Conservation (phyloP, 768 basidiomycete species). For the Mycena capillaripes region DNA sequence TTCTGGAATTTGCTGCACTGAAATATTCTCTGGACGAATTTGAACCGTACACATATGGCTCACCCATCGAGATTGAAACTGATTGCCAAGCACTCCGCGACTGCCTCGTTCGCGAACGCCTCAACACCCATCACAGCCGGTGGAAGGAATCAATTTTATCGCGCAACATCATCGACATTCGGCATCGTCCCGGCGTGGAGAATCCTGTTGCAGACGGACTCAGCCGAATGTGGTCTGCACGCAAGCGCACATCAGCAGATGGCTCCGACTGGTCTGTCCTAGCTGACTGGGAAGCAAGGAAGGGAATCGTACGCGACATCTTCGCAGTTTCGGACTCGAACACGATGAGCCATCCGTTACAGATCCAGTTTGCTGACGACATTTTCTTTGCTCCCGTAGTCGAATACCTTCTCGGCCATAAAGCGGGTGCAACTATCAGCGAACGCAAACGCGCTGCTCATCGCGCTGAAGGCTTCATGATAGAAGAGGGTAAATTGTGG, state of each 20-base stretch:
- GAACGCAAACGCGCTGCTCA: slow-evolving; percentile 14
- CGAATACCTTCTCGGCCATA: slow-evolving; percentile 15
- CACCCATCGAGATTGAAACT: slow-evolving; percentile 37
- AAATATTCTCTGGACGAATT: slow-evolving; percentile 38
- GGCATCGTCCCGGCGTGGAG: slow-evolving; percentile 39
- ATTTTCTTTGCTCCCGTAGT: slow-evolving; percentile 29
- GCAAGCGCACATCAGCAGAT: slow-evolving; percentile 9
- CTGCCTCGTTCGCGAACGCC: slow-evolving; percentile 37
- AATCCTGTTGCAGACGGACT: slow-evolving; percentile 43
- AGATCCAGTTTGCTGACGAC: slow-evolving; percentile 33
- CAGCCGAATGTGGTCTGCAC: slow-evolving; percentile 37
- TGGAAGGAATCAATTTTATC: slow-evolving; percentile 47
- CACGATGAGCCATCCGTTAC: slow-evolving; percentile 12
- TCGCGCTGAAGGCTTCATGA: slow-evolving; percentile 19
- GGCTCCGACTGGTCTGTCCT: slow-evolving; percentile 40
- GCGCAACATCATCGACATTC: slow-evolving; percentile 39
- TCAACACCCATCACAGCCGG: slow-evolving; percentile 40
- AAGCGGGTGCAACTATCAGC: slow-evolving; percentile 28
- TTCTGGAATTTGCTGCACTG: slow-evolving; percentile 49
- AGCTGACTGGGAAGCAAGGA: slow-evolving; percentile 44
- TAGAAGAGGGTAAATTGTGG: slow-evolving; percentile 34
- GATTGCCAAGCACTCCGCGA: slow-evolving; percentile 41
- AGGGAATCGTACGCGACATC: slow-evolving; percentile 20
- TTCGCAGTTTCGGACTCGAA: not conserved
- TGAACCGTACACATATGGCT: slow-evolving; percentile 41